phyloP scores from a whole-genome alignment of 768 basidiomycete species.

The Auricularia sp. region DNA sequence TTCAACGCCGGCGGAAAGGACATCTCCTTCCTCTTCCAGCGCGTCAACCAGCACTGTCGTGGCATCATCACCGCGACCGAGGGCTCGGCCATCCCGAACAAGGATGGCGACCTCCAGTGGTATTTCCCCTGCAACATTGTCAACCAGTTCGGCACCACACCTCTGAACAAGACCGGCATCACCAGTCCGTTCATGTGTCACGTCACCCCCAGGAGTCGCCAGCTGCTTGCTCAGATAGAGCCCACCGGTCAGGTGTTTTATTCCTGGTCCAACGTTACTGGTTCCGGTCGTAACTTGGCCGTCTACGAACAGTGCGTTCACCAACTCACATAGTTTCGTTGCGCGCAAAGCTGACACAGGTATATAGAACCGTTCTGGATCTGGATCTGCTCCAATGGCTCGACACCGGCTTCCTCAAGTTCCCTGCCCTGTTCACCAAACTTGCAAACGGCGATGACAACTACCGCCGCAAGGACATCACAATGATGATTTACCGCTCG shows the following conservation, averaged over 20 bases:
- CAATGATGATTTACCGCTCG: constrained; percentile 71
- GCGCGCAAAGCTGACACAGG: neutral
- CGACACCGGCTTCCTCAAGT: constrained; percentile 64
- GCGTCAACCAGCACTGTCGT: constrained; percentile 72
- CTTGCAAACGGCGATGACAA: constrained; percentile 60
- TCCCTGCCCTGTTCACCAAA: constrained; percentile 73
- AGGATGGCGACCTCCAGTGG: constrained; percentile 64
- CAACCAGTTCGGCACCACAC: constrained; percentile 54
- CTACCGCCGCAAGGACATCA: constrained; percentile 75
- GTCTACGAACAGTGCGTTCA: constrained; percentile 81
- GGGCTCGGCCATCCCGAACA: constrained; percentile 61
- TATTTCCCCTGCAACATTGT: constrained; percentile 96
- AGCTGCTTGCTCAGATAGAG: constrained; percentile 35
- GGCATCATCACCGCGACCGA: constrained; percentile 62
- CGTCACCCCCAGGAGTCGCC: constrained; percentile 40
- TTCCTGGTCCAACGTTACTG: constrained; percentile 77
- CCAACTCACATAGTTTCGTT: neutral
- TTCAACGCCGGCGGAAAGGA: constrained; percentile 83
- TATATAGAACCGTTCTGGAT: constrained; percentile 72
- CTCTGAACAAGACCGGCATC: constrained; percentile 62
- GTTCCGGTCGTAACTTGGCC: constrained; percentile 67
- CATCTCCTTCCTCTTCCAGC: constrained; percentile 92
- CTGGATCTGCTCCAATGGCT: constrained; percentile 80
- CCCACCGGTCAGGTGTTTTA: constrained; percentile 85
- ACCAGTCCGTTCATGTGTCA: constrained; percentile 64